Conservation (phyloP, 2,329 filamentous ascomycete genomes). For the Hysterium pulicare region DNA sequence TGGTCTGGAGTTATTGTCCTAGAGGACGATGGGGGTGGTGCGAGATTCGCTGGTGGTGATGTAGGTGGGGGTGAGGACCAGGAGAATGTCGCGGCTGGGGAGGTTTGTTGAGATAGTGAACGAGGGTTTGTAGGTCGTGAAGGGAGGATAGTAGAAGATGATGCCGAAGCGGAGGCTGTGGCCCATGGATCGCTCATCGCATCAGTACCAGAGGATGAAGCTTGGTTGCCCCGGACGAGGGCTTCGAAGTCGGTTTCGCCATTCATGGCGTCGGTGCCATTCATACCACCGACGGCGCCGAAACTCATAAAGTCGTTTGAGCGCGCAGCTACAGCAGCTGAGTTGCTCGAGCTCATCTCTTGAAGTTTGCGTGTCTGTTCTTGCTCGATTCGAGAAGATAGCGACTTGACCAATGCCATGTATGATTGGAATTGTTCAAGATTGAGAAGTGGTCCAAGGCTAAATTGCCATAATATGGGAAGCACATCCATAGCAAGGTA, state of each 20-base stretch:
- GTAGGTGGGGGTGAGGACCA: conserved; percentile 43
- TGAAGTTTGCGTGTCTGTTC: conserved; percentile 87
- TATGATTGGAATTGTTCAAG: conserved; percentile 81
- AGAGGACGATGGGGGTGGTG: conserved; percentile 22
- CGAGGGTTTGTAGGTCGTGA: conserved; percentile 26
- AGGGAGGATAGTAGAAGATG: conserved; percentile 29
- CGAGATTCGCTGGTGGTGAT: conserved; percentile 30
- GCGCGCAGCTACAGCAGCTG: conserved; percentile 47
- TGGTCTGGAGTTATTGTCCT: conserved; percentile 54
- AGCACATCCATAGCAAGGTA: conserved; percentile 90
- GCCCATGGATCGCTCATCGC: conserved; percentile 43
- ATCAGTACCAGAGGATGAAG: conserved; percentile 35
- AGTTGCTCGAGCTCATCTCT: conserved; percentile 66
- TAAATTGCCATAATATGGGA: conserved; percentile 88
- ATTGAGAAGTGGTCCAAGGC: conserved; percentile 82
- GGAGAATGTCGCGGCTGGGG: conserved; percentile 41
- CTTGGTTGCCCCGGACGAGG: conserved; percentile 68
- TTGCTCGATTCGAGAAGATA: conserved; percentile 77
- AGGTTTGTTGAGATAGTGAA: conserved; percentile 20
- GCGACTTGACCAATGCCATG: conserved; percentile 79
- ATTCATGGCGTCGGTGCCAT: conserved; percentile 55
- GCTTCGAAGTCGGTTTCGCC: conserved; percentile 77
- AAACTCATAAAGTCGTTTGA: conserved; percentile 70
- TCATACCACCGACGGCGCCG: conserved; percentile 52
- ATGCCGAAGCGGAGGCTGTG: conserved; percentile 29